phyloP scores from a whole-genome alignment of 345 rosid genomes.

The Syzygium grande region DNA sequence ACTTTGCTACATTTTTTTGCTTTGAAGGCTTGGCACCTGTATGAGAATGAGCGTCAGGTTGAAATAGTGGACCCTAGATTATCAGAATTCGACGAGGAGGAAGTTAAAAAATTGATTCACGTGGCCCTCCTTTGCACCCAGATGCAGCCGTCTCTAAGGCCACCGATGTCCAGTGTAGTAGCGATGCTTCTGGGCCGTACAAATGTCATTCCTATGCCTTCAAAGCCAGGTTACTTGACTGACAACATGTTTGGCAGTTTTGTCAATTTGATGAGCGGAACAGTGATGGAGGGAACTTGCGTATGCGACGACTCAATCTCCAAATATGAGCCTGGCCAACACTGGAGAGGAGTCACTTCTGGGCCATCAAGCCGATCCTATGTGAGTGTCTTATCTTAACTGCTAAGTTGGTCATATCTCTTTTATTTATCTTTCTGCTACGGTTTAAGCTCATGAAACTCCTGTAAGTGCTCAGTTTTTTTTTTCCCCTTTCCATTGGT shows the following conservation, averaged over 20 bases:
- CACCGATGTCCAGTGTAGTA: constrained; percentile 54
- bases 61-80: constrained; percentile 33
- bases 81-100: constrained; percentile 26
- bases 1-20: background rate
- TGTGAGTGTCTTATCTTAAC: background rate
- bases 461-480: background rate
- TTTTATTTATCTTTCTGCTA: background rate
- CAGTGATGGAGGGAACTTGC: background rate
- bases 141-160: constrained; percentile 40
- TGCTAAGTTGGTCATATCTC: background rate
- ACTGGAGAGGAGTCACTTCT: background rate
- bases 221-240: constrained; percentile 32
- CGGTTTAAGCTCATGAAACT: background rate
- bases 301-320: background rate
- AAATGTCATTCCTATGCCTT: constrained; percentile 28
- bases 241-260: background rate
- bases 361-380: background rate
- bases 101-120: constrained; percentile 31
- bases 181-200: constrained; percentile 60
- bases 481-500: background rate
- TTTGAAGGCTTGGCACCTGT: constrained; percentile 49
- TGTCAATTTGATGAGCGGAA: background rate
- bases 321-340: background rate
- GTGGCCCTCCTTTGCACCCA: constrained; percentile 59
- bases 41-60: constrained; percentile 23